Base-by-base conservation (phyloP, 305 asterid species). In the Rubia peregrina region DNA sequence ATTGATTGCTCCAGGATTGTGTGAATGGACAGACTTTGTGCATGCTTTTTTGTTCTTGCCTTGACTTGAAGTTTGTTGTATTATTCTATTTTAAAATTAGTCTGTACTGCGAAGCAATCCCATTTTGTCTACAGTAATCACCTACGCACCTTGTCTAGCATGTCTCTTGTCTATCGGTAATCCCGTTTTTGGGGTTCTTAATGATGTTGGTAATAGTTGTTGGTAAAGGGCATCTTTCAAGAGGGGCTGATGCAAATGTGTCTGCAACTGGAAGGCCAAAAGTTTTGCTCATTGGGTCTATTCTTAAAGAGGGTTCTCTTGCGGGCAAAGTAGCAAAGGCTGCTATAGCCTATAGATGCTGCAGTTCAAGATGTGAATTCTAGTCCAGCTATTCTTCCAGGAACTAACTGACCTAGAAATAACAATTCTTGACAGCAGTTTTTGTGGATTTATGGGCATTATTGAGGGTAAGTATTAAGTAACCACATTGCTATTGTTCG, bases 351-450 rank as follows among this genome's bases (percentile, higher is more conserved):
- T n/a, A n/a, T n/a, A n/a, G n/a, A 85, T 56, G 82, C 89, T 77
- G 94, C 94, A 0, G 82, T 88, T 14, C 82, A 78, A 55, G 94
- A 88, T 66, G 79, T 88, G 22, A 85, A 88, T 71, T 77, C 88
- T 74, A 76, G 76, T 65, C 77, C 86, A 38, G n/a, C 53, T 62
- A 67, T 88, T 74, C 80, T 88, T 67, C 68, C 68, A 61, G 89
- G n/a, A n/a, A n/a, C n/a, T 84, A 76, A 85, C 84, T 42, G 81
- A 74, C 73, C 76, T 88, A 48, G 69, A 69, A 1, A 30, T 84
- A 62, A 63, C 74, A 61, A 72, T 77, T 30, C 66, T 69, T 55
- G 85, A 88, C 71, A 76, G 77, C 44, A 79, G 81, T 65, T 79
- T 62, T 71, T 85, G 88, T 81, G 89, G 90, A 69, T 85, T 84